Base-by-base conservation (phyloP, 768 basidiomycete genomes). In the Lanmaoa pseudosensibilis region DNA sequence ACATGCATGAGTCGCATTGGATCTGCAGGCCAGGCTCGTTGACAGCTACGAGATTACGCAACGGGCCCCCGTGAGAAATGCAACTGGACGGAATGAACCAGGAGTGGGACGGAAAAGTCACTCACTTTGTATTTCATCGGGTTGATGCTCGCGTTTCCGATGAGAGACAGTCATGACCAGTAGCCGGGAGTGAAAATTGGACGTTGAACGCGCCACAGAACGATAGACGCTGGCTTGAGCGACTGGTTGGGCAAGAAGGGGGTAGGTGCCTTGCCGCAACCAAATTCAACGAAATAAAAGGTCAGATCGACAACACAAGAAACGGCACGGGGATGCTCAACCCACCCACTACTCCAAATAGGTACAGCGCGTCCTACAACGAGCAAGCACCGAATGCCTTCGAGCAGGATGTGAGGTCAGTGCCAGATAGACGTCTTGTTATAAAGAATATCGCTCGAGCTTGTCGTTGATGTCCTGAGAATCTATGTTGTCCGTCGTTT, bases 1-100 rank as follows among this genome's bases (percentile, higher is more conserved):
- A 83, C 59, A 76, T 77, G 73, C 95, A 96, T 15, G 83, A 74
- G 70, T 94, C 93, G 76, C 93, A 95, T 61, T 87, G 81, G 62
- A 90, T 89, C 67, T 91, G 86, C 36, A 88, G 77, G 56, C 90
- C 92, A 16, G 91, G 90, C 61, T 93, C 91, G 65, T 84, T 89
- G 52, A 90, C 83, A 61, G 84, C 86, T 89, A 62, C 30, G 57
- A 53, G 65, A 61, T 70, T 68, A 73, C 65, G 66, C 69, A 66
- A 61, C 32, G 23, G 38, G 46, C 5, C 25, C 46, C 56, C 67
- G 67, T 70, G 69, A 69, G 72, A 72, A 73, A 55, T n/a, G 49
- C 11, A 19, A 19, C 39, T 36, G 41, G 45, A 34, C 4, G 27
- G 57, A 48, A 44, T 25, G 45, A 41, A 49, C 40, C 1, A 43